Evolutionary conservation across 2,329 filamentous ascomycete genomes (phyloP).

Genomic region (Monosporascus sp.): DNA sequence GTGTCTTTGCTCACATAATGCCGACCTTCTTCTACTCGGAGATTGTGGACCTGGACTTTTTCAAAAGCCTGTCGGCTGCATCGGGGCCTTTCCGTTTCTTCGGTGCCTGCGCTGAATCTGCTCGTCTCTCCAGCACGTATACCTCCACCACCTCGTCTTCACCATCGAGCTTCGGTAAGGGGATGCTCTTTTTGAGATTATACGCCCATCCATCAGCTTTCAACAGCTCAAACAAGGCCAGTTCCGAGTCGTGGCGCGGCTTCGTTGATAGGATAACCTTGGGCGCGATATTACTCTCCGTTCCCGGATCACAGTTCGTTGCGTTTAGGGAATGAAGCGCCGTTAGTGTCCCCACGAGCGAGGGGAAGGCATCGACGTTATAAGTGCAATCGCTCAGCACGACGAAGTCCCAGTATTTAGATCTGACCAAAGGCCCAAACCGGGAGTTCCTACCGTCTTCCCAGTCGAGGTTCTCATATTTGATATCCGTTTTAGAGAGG

Average conservation of each 20-base stretch:
- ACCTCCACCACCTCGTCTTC: conserved; percentile 45
- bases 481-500: background rate
- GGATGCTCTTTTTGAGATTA: conserved; percentile 35
- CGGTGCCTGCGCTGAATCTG: background rate
- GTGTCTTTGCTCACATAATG: no score
- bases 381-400: conserved; percentile 58
- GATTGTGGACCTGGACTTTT: background rate
- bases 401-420: conserved; percentile 45
- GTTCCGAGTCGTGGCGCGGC: conserved; percentile 49
- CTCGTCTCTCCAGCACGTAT: conserved; percentile 43
- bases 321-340: conserved; percentile 38
- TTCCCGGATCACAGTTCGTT: conserved; percentile 9
- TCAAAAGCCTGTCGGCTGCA: background rate
- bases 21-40: background rate
- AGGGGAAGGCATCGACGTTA: conserved; percentile 51
- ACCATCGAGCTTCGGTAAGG: conserved; percentile 40
- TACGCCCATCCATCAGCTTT: conserved; percentile 39
- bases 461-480: conserved; percentile 55
- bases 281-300: conserved; percentile 19
- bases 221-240: conserved; percentile 44
- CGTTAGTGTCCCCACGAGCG: conserved; percentile 48
- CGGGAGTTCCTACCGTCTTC: conserved; percentile 40
- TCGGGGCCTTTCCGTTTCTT: background rate
- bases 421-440: conserved; percentile 37
- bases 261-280: conserved; percentile 51